phyloP scores from a whole-genome alignment of 306 rosid species.

The Oemleria cerasiformis region DNA sequence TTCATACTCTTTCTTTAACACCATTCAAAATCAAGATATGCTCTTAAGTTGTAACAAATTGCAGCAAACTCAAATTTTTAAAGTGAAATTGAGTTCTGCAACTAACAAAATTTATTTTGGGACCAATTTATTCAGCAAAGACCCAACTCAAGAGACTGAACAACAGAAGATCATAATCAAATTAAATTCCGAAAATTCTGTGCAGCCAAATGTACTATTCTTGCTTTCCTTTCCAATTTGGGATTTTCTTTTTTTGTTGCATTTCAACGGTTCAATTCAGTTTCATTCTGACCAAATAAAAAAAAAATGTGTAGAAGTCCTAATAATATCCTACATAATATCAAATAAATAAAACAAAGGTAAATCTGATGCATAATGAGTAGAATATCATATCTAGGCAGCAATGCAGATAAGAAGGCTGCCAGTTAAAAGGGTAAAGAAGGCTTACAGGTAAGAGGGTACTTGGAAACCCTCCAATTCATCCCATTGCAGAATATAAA shows the following conservation, averaged over 20 bases:
- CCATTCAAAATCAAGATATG: background rate
- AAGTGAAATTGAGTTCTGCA: background rate
- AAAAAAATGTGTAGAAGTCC: background rate
- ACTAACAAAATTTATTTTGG: background rate
- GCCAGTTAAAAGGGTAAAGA: conserved; percentile 25
- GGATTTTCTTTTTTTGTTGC: background rate
- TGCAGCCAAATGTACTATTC: background rate
- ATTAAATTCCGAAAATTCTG: background rate
- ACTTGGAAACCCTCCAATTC: conserved; percentile 26
- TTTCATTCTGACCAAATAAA: background rate
- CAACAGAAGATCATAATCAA: conserved; percentile 1
- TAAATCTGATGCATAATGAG: conserved; percentile 3
- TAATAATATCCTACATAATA: background rate
- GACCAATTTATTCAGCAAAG: background rate
- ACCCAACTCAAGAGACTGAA: background rate
- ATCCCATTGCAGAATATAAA: conserved; percentile 40
- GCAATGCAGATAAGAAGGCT: conserved; percentile 21
- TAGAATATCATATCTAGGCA: background rate
- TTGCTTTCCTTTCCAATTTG: background rate
- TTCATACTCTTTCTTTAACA: background rate
- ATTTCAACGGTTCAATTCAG: background rate
- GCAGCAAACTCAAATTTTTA: background rate
- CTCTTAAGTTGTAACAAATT: background rate
- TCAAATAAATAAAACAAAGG: background rate
- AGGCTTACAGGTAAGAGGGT: conserved; percentile 25